Conservation (phyloP, 129 eudicot genomes). For the Chrysanthemum makinoi region DNA sequence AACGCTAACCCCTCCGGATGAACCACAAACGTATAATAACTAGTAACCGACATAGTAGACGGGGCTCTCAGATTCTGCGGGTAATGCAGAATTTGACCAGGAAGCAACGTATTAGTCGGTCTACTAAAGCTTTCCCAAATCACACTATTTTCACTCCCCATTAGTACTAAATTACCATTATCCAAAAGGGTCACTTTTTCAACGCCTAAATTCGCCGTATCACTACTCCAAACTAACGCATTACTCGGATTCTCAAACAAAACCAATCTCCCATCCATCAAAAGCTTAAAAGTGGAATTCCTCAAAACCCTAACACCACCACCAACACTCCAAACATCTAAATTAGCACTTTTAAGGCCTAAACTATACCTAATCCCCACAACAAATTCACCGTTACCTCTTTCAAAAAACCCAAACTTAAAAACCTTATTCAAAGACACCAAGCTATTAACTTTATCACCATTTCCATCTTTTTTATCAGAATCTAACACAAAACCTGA, state of each 20-base stretch:
- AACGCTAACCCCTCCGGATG: slow-evolving; percentile 47
- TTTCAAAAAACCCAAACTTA: slow-evolving; percentile 64
- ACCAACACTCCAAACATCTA: slow-evolving; percentile 80
- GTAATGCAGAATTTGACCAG: slow-evolving; percentile 59
- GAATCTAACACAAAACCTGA: slow-evolving; percentile 35
- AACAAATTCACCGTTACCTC: slow-evolving; percentile 43
- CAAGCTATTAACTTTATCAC: slow-evolving; percentile 36
- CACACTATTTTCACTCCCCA: slow-evolving; percentile 36
- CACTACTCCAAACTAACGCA: slow-evolving; percentile 60
- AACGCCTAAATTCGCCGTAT: slow-evolving; percentile 64
- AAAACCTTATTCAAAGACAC: slow-evolving; percentile 70
- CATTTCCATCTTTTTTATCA: slow-evolving; percentile 9
- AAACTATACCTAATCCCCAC: slow-evolving; percentile 64
- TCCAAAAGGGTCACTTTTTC: slow-evolving; percentile 55
- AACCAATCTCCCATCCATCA: slow-evolving; percentile 54
- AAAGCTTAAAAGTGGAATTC: slow-evolving; percentile 59
- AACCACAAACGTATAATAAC: slow-evolving; percentile 65
- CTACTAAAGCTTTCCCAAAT: slow-evolving; percentile 71
- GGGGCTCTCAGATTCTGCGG: slow-evolving; percentile 66
- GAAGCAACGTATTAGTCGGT: slow-evolving; percentile 60
- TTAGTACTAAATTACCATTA: slow-evolving; percentile 60
- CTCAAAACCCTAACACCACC: slow-evolving; percentile 60
- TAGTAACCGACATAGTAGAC: slow-evolving; percentile 42
- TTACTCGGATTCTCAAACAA: slow-evolving; percentile 48
- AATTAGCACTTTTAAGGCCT: slow-evolving; percentile 38